Evolutionary conservation across 192 early-diverging fungal genomes (phyloP), one percentile per base, ranked within the genome.

Genomic region (Backusella tuberculispora): DNA sequence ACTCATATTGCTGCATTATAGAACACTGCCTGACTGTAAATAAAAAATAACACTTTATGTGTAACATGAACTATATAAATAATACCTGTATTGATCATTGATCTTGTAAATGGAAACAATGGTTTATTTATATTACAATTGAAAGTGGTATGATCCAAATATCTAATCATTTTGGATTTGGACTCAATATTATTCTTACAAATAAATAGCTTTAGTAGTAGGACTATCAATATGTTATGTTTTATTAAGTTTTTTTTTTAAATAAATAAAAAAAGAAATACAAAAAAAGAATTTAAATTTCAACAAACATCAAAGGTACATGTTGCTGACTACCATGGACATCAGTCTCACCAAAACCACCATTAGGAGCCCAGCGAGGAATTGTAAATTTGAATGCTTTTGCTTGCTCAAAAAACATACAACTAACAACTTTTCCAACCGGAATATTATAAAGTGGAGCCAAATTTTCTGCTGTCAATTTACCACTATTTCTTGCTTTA

Each of bases 261-360:
- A 56, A 56, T 56, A 56, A 3, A 56, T 1, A 43, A 43, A 43
- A 43, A 9, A 43, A 6, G 6, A 60, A 60, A 1, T 10, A 13
- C 4, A 60, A 3, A 0, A 60, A 24, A 60, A 5, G 8, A 5
- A 10, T 60, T 77, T 26, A 82, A 75, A 40, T 82, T 88, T 66
- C 34, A 46, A 65, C 43, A 67, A 66, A 74, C 73, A 74, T 74
- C 1, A 74, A 24, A 14, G 73, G 63, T 37, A 74, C 73, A 19
- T 74, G 73, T 26, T 74, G 73, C 4, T 74, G 65, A 17, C 73
- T 74, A 42, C 44, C 73, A 38, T 67, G 65, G 34, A 74, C 15
- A 74, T 74, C 73, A 40, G 65, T 74, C 38, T 74, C 73, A 47
- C 73, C 73, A 40, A 74, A 74, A 14, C 65, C 73, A 66, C 73